Conservation (phyloP, 257 asterid genomes). For the Solanum gracilifrons region DNA sequence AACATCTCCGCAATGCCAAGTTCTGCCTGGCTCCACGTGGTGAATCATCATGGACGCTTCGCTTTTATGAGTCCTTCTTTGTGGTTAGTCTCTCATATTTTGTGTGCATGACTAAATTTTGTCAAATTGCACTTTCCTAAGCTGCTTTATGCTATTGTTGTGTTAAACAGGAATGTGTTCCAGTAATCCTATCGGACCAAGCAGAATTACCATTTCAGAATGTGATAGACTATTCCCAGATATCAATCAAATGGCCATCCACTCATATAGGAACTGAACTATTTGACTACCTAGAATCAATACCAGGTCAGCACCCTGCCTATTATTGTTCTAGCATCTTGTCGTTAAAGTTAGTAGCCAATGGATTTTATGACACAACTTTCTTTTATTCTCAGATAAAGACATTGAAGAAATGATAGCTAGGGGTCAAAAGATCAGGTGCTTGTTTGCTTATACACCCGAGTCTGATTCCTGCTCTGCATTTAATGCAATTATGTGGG, state of each 20-base stretch:
- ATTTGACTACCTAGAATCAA: conserved; percentile 72
- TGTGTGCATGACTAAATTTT: background rate
- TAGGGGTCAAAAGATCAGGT: conserved; percentile 62
- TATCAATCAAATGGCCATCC: conserved; percentile 95
- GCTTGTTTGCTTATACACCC: conserved; percentile 68
- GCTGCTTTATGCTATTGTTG: conserved; percentile 7
- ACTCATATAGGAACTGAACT: conserved; percentile 56
- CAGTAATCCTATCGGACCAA: conserved; percentile 86
- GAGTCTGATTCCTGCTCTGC: conserved; percentile 83
- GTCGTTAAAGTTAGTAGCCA: background rate
- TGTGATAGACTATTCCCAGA: conserved; percentile 55
- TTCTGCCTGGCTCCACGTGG: conserved; percentile 98
- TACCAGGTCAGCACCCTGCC: conserved; percentile 47
- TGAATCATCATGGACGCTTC: conserved; percentile 99
- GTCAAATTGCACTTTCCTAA: background rate
- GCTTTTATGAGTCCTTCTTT: conserved; percentile 91
- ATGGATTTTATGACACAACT: background rate
- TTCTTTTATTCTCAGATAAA: conserved; percentile 35
- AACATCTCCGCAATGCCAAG: conserved; percentile 86
- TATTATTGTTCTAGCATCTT: background rate
- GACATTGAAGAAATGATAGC: conserved; percentile 67
- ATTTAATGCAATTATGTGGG: conserved; percentile 68
- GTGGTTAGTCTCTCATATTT: conserved; percentile 47
- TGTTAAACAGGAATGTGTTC: conserved; percentile 82
- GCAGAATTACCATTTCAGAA: conserved; percentile 84